A percentile compares a stretch with the other conserved stretches of the same genome.
These are phyloP conservation scores for Salix exigua DNA, from an alignment of 345 rosid genomes.

Conservation along the genomic window DNA sequence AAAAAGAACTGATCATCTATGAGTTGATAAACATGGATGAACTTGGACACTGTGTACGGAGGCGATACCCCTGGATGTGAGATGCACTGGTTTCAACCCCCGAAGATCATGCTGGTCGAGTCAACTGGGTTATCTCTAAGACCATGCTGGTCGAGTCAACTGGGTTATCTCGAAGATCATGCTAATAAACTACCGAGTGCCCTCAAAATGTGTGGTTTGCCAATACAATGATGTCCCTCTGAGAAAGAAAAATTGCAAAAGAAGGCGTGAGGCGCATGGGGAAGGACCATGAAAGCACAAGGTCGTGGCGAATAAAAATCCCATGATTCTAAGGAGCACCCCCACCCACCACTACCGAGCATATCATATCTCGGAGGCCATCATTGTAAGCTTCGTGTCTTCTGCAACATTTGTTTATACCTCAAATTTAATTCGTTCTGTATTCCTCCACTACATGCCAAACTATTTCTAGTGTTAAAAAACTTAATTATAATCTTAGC, in stretches of 20 bases:
- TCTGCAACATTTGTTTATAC: neutral
- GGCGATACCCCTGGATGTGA: too few species aligned
- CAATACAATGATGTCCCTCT: neutral
- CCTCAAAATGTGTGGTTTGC: too few species aligned
- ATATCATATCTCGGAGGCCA: neutral
- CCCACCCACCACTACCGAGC: neutral
- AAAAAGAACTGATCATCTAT: too few species aligned
- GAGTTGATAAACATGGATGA: too few species aligned
- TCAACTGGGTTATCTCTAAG: too few species aligned
- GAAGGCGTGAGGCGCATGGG: neutral
- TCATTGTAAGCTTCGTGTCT: neutral
- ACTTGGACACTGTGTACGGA: too few species aligned
- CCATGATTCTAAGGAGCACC: neutral
- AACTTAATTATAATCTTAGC: neutral
- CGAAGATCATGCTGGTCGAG: too few species aligned
- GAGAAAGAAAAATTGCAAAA: neutral
- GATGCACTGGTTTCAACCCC: too few species aligned
- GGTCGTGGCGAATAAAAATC: neutral
- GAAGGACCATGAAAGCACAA: neutral
- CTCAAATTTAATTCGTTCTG: too few species aligned
- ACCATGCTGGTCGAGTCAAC: too few species aligned
- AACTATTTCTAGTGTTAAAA: neutral
- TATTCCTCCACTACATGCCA: neutral
- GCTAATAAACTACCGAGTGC: too few species aligned
- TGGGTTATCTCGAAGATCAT: too few species aligned